Base-by-base conservation (phyloP, 2,329 filamentous ascomycete genomes). In the Xylaria sp. region DNA sequence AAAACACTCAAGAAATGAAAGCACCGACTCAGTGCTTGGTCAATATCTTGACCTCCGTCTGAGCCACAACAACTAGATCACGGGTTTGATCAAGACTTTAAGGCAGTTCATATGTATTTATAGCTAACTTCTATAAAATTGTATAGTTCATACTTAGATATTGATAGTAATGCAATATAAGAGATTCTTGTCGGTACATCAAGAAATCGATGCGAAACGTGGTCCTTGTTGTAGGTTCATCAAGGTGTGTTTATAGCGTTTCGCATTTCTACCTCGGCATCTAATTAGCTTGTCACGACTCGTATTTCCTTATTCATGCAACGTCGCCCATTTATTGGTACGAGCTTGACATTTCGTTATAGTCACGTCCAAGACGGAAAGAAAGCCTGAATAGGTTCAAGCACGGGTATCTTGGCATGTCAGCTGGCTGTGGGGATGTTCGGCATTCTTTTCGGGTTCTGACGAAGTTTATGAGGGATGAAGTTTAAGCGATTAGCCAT, bases 131-230 rank as follows among this genome's bases (percentile, higher is more conserved):
- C n/a, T 30, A 30, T 53, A 34, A 53, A 61, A 18, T 25, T 70
- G 63, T 81, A 83, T 63, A 81, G 81, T 67, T 52, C 46, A 12
- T 60, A 30, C n/a, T 20, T 2, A 53, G 25, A 28, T 48, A 30
- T 20, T 20, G 3, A 30, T 36, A 41, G 12, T 25, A 39, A 28
- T 50, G n/a, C 28, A 58, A 30, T 45, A 10, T 36, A 53, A 23
- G 46, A 59, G 9, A 36, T 32, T 8, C 4, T 28, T 53, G 12
- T 64, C 6, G 12, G 43, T 28, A 28, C 13, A 34, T 10, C 0
- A 4, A 41, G 8, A 12, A 41, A 39, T 4, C 8, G 3, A 10
- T 1, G 23, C 4, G 3, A 34, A 10, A 25, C 25, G 25, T 30
- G 15, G 7, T 2, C n/a, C 4, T 34, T 25, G 25, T 30, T 28